Conservation (phyloP, 2,329 filamentous ascomycete genomes). For the Phyllosticta citriasiana region DNA sequence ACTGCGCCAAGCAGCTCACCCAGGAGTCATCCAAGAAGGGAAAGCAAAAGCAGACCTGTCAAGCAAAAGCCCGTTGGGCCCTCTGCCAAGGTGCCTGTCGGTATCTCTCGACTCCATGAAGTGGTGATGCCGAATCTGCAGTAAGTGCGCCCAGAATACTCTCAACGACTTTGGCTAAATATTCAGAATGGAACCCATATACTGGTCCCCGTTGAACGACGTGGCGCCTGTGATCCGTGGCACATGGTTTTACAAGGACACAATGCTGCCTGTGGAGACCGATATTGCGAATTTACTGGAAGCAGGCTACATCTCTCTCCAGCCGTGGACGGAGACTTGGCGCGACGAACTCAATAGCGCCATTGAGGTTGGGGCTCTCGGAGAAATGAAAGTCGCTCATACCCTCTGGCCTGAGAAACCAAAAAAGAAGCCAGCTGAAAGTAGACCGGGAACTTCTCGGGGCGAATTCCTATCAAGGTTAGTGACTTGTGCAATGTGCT, state of each 20-base stretch:
- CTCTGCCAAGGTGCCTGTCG: constrained; percentile 63
- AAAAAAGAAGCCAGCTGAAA: constrained; percentile 40
- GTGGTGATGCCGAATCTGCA: constrained; percentile 59
- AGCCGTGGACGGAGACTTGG: constrained; percentile 88
- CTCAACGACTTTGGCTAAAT: constrained; percentile 14
- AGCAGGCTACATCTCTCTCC: constrained; percentile 76
- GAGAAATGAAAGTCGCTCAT: constrained; percentile 85
- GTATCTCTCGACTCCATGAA: constrained; percentile 79
- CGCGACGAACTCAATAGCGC: constrained; percentile 82
- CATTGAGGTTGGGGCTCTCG: constrained; percentile 76
- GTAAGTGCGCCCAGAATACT: background rate
- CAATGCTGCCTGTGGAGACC: constrained; percentile 81
- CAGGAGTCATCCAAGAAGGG: constrained; percentile 21
- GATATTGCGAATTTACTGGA: constrained; percentile 86
- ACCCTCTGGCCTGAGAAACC: constrained; percentile 65
- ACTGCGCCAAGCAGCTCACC: background rate
- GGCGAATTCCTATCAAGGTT: constrained; percentile 16
- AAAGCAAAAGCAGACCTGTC: constrained; percentile 17
- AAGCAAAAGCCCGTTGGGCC: constrained; percentile 26
- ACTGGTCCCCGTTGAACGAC: constrained; percentile 93
- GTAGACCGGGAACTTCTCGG: constrained; percentile 32
- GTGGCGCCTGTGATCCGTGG: constrained; percentile 71
- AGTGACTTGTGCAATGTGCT: background rate
- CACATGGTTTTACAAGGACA: constrained; percentile 97
- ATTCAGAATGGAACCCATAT: constrained; percentile 30